Evolutionary conservation across 1,284 basidiomycete species (phyloP).

Genomic region (Gymnopus androsaceus): DNA sequence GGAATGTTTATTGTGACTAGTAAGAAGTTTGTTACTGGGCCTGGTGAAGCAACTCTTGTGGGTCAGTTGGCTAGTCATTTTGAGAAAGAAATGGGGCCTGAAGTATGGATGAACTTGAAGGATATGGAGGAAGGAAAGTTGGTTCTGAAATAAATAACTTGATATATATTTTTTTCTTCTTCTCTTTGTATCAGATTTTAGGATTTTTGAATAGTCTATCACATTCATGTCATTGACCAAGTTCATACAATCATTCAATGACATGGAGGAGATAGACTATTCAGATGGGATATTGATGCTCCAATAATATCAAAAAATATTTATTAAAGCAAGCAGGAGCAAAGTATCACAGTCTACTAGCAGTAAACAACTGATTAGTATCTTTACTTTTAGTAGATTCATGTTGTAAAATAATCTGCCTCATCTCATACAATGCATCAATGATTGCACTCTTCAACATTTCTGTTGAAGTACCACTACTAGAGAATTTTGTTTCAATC

Average conservation of each 20-base stretch:
- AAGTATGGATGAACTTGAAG: slow-evolving; percentile 39
- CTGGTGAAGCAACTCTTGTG: slow-evolving; percentile 49
- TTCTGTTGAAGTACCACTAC: slow-evolving; percentile 70
- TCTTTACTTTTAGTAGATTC: neutral
- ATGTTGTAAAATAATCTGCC: slow-evolving; percentile 12
- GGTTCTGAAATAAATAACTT: neutral
- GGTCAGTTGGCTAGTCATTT: slow-evolving; percentile 46
- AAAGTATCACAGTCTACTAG: neutral
- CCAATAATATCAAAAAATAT: too few species aligned
- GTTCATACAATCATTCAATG: too few species aligned
- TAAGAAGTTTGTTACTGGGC: slow-evolving; percentile 51
- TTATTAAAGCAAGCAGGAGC: too few species aligned
- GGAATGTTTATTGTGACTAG: slow-evolving; percentile 69
- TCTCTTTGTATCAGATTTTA: neutral
- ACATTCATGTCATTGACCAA: too few species aligned
- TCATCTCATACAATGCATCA: slow-evolving; percentile 78
- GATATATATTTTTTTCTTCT: slow-evolving; percentile 16
- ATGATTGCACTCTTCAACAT: slow-evolving; percentile 68
- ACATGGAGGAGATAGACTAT: too few species aligned
- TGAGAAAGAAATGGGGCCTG: slow-evolving; percentile 38
- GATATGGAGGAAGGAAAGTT: slow-evolving; percentile 43
- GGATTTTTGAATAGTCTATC: neutral
- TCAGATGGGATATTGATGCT: too few species aligned
- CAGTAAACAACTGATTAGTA: neutral
- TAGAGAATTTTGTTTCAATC: slow-evolving; percentile 87